These are phyloP conservation scores for Ceriops decandra DNA, from an alignment of 345 rosid genomes.

Conservation along the genomic window DNA sequence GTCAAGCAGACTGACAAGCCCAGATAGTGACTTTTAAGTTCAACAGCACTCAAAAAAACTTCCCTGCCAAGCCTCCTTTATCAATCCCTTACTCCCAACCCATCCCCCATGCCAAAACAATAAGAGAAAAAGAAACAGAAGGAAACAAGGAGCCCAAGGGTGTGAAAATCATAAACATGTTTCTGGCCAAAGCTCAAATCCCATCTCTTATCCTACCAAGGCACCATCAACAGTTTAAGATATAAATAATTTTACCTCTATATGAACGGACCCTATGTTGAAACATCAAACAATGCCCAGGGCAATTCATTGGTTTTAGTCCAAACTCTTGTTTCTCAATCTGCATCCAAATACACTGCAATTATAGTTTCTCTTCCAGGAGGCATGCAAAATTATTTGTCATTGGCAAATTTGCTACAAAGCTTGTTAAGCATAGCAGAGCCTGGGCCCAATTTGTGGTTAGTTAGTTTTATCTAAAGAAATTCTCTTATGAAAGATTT, in stretches of 20 bases:
- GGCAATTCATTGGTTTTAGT: slow-evolving; percentile 97
- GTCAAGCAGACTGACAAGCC: no score
- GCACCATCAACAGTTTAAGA: neutral
- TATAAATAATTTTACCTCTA: slow-evolving; percentile 46
- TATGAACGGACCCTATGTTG: slow-evolving; percentile 84
- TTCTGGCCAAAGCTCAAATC: neutral
- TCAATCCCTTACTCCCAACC: no score
- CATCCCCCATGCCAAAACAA: no score
- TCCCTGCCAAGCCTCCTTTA: no score
- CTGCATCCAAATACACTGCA: slow-evolving; percentile 37
- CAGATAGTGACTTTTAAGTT: no score
- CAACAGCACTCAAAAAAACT: no score
- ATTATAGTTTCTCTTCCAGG: neutral
- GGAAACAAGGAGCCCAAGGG: neutral
- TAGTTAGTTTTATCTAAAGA: neutral
- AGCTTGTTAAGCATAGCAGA: neutral
- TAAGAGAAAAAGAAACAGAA: no score
- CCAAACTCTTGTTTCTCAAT: slow-evolving; percentile 95
- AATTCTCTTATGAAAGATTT: neutral
- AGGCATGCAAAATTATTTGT: neutral
- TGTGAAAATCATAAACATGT: neutral
- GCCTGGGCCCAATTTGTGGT: neutral
- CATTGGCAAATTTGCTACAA: neutral
- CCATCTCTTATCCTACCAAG: neutral
- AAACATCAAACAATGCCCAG: slow-evolving; percentile 97